Conservation (phyloP, 1,139 yeast genomes). For the Geotrichum australiense region DNA sequence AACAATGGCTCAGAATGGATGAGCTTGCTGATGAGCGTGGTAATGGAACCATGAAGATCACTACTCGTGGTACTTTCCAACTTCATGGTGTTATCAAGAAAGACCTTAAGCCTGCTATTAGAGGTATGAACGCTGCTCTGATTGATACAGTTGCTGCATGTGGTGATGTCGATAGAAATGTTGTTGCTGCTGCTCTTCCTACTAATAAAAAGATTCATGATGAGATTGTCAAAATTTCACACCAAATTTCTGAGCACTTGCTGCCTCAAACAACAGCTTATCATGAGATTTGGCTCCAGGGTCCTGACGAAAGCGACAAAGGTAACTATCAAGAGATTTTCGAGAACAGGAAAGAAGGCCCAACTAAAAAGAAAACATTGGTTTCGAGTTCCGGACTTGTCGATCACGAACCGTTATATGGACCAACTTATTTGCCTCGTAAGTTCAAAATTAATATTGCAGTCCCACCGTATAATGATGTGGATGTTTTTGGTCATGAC, state of each 20-base stretch:
- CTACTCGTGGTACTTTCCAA: slow-evolving; percentile 97
- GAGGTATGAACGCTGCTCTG: slow-evolving; percentile 85
- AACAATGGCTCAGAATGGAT: slow-evolving; percentile 83
- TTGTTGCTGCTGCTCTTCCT: slow-evolving; percentile 85
- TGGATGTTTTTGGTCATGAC: slow-evolving; percentile 94
- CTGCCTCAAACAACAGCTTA: slow-evolving; percentile 92
- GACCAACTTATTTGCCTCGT: slow-evolving; percentile 85
- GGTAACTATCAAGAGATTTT: slow-evolving; percentile 64
- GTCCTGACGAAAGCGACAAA: slow-evolving; percentile 68
- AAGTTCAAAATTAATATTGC: slow-evolving; percentile 93
- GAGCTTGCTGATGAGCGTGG: slow-evolving; percentile 78
- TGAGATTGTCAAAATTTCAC: slow-evolving; percentile 61
- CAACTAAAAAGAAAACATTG: slow-evolving; percentile 76
- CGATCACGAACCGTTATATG: slow-evolving; percentile 78
- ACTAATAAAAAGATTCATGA: slow-evolving; percentile 73
- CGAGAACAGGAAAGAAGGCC: slow-evolving; percentile 70
- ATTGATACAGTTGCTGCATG: slow-evolving; percentile 97
- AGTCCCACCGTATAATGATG: slow-evolving; percentile 95
- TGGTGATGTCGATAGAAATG: slow-evolving; percentile 97
- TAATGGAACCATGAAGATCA: slow-evolving; percentile 87
- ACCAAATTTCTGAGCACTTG: slow-evolving; percentile 67
- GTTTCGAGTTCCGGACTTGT: slow-evolving; percentile 53
- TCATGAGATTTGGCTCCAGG: slow-evolving; percentile 94
- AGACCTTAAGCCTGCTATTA: slow-evolving; percentile 80
- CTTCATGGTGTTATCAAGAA: slow-evolving; percentile 92